These are phyloP conservation scores for Lotmaria passim DNA, from an alignment of 208 protist genomes.

Conservation along the genomic window DNA sequence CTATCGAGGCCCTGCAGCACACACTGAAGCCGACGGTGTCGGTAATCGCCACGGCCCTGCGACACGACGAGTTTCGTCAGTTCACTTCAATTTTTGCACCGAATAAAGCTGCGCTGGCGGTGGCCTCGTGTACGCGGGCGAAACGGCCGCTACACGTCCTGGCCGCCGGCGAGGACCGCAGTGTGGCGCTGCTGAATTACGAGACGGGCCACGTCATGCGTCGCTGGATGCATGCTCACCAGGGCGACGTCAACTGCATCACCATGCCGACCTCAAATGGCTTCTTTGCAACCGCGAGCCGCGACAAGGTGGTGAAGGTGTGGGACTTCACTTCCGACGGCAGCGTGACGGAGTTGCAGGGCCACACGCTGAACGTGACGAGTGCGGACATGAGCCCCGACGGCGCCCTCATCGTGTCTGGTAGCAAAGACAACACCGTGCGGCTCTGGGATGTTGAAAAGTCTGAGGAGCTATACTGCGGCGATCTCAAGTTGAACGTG, in stretches of 20 bases:
- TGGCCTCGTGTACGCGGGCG: constrained; percentile 60
- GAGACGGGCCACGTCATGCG: constrained; percentile 66
- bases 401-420: constrained; percentile 51
- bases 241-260: constrained; percentile 61
- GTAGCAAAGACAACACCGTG: constrained; percentile 83
- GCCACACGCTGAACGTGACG: constrained; percentile 72
- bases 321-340: constrained; percentile 56
- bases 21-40: constrained; percentile 49
- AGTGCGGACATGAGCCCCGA: constrained; percentile 44
- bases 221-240: constrained; percentile 60
- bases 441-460: constrained; percentile 70
- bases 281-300: constrained; percentile 59
- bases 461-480: constrained; percentile 60
- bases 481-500: constrained; percentile 76
- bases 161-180: constrained; percentile 62
- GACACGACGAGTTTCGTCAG: constrained; percentile 52
- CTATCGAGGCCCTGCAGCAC: constrained; percentile 63
- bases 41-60: constrained; percentile 35
- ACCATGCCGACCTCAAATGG: constrained; percentile 51
- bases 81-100: constrained; percentile 56
- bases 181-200: constrained; percentile 64
- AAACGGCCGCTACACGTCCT: constrained; percentile 56
- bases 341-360: constrained; percentile 42
- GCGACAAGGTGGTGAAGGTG: constrained; percentile 71
- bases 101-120: constrained; percentile 41